phyloP scores from a whole-genome alignment of 2,329 filamentous ascomycete species.

The Cordyceps militaris region DNA sequence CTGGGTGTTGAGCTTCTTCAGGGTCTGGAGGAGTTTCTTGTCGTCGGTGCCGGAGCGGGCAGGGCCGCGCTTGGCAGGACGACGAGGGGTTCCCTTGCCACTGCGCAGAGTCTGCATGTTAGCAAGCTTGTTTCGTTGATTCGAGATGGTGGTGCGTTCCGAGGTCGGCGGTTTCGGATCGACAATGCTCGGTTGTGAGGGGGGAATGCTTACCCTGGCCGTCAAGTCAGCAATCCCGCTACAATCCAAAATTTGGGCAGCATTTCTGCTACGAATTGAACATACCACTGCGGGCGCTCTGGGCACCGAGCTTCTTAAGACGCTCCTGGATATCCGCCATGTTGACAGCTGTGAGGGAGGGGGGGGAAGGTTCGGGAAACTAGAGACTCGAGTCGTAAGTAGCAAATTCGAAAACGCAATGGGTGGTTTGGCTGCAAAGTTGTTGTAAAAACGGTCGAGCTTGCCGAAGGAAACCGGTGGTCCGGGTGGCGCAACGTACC shows the following conservation, averaged over 20 bases:
- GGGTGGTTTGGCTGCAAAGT: background rate
- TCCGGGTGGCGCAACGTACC: slow-evolving; percentile 24
- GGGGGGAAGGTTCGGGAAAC: slow-evolving; percentile 25
- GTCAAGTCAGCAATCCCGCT: slow-evolving; percentile 15
- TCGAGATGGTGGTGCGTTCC: slow-evolving; percentile 11
- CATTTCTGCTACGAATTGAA: slow-evolving; percentile 21
- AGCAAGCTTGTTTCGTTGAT: slow-evolving; percentile 19
- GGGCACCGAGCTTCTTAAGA: slow-evolving; percentile 49
- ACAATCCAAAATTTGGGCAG: slow-evolving; percentile 15
- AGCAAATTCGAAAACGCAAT: slow-evolving; percentile 4
- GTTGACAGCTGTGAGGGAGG: slow-evolving; percentile 26
- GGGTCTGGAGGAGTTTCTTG: slow-evolving; percentile 95
- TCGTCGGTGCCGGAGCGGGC: slow-evolving; percentile 90
- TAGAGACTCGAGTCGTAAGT: slow-evolving; percentile 18
- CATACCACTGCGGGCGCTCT: slow-evolving; percentile 59
- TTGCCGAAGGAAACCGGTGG: slow-evolving; percentile 5
- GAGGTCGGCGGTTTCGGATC: background rate
- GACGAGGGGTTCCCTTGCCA: slow-evolving; percentile 95
- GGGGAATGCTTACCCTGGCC: slow-evolving; percentile 30
- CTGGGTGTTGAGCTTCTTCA: slow-evolving; percentile 99
- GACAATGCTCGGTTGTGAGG: slow-evolving; percentile 5
- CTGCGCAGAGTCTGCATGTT: slow-evolving; percentile 34
- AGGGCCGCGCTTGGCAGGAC: slow-evolving; percentile 98
- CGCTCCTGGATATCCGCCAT: slow-evolving; percentile 53
- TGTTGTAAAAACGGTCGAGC: slow-evolving; percentile 11